Conservation (phyloP, 495 filamentous ascomycete species). For the Copromyces sp. region DNA sequence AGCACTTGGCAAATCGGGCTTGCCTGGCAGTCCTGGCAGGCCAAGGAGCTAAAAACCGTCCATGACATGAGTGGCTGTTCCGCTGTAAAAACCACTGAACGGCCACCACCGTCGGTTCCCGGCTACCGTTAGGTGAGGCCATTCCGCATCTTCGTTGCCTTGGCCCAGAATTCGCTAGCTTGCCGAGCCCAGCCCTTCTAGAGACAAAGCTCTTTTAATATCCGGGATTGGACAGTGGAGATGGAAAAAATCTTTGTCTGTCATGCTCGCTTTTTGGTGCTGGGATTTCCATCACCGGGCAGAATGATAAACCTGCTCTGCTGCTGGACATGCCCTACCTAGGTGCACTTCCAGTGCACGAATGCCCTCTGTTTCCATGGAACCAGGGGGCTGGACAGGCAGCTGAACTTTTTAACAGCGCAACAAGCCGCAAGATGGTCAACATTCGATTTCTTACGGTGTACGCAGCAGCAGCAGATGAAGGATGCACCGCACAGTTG, state of each 20-base stretch:
- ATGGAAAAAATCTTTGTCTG: neutral
- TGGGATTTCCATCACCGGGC: neutral
- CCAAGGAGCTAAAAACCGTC: neutral
- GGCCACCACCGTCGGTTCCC: neutral
- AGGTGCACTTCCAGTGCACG: neutral
- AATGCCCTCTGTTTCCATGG: neutral
- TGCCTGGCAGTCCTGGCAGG: neutral
- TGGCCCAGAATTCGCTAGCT: neutral
- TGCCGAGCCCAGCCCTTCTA: neutral
- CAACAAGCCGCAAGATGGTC: neutral
- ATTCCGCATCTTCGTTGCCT: neutral
- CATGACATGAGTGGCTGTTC: neutral
- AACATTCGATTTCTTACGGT: neutral
- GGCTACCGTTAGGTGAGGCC: neutral
- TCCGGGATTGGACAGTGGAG: neutral
- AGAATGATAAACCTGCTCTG: neutral
- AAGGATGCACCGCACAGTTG: neutral
- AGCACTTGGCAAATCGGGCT: neutral
- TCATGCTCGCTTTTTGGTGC: neutral
- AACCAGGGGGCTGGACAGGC: neutral
- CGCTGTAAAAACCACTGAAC: neutral
- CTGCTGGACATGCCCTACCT: neutral
- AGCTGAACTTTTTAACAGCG: neutral
- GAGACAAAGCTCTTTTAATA: neutral
- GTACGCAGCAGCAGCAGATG: neutral